These are phyloP conservation scores for Lipomyces chichibuensis DNA, from an alignment of 805 yeast species.

Conservation along the genomic window DNA sequence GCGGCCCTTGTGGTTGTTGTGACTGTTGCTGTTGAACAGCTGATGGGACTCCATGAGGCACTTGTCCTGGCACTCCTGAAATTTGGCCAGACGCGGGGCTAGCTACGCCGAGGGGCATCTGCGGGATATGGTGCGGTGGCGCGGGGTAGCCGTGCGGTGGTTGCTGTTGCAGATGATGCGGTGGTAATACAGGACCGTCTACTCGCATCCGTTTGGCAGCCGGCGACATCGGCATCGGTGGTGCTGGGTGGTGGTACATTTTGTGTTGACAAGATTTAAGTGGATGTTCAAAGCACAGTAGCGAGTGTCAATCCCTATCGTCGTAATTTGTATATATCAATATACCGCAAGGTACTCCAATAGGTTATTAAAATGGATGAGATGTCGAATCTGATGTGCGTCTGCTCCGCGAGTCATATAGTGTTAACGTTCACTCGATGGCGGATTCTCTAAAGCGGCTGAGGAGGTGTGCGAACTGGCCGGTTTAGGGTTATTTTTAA, in stretches of 20 bases:
- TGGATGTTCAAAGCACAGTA: background rate
- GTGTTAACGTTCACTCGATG: too few relatives aligned
- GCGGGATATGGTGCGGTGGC: constrained; percentile 8
- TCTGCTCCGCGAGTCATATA: too few relatives aligned
- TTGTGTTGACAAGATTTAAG: background rate
- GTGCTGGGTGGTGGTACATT: constrained; percentile 34
- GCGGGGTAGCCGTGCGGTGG: constrained; percentile 5
- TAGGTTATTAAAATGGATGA: background rate
- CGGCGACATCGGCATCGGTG: constrained; percentile 31
- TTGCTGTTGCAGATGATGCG: constrained; percentile 8
- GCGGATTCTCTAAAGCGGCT: too few relatives aligned
- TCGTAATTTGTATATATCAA: background rate
- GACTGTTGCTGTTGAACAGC: constrained; percentile 6
- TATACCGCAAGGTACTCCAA: background rate
- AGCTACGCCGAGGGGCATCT: background rate
- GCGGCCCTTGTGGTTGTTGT: constrained; percentile 10
- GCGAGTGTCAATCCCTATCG: background rate
- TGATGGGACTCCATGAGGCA: background rate
- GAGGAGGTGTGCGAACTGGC: too few relatives aligned
- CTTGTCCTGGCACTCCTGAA: background rate
- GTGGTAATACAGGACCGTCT: constrained; percentile 23
- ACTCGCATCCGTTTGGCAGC: constrained; percentile 26
- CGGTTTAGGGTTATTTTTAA: too few relatives aligned
- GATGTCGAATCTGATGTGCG: background rate
- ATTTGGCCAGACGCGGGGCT: constrained; percentile 6